A percentile compares a stretch with the other conserved stretches of the same genome.
Conservation (phyloP, 2,329 filamentous ascomycete genomes). For the Ophiostoma populinum region DNA sequence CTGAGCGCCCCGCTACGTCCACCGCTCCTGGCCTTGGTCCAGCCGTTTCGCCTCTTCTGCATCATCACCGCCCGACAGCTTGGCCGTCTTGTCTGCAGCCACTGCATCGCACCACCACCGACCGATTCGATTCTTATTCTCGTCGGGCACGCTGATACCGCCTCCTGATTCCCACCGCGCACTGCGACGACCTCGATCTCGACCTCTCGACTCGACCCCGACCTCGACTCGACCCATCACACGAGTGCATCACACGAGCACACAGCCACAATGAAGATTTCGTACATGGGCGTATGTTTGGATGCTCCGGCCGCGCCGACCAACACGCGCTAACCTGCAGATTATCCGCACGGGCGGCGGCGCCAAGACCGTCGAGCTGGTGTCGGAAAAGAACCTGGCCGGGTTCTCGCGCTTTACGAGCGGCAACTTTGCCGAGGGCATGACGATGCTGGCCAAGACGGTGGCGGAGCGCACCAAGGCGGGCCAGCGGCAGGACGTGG, state of each 20-base stretch:
- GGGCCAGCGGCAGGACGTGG: constrained; percentile 76
- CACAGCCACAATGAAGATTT: constrained; percentile 54
- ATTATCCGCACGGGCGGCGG: constrained; percentile 56
- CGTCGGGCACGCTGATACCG: too few species aligned
- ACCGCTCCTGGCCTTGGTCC: too few species aligned
- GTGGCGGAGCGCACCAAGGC: constrained; percentile 57
- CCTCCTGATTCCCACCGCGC: too few species aligned
- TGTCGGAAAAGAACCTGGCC: constrained; percentile 57
- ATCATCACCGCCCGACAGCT: too few species aligned
- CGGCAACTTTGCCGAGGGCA: constrained; percentile 24
- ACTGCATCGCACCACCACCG: too few species aligned
- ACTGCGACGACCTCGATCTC: too few species aligned
- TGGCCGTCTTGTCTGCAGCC: too few species aligned
- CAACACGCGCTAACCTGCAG: constrained; percentile 25
- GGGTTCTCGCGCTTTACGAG: constrained; percentile 68
- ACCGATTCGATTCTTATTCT: too few species aligned
- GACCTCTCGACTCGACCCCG: too few species aligned
- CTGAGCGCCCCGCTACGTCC: too few species aligned
- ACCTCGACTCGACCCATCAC: too few species aligned
- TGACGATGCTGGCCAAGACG: constrained; percentile 73
- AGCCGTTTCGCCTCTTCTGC: too few species aligned
- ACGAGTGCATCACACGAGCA: background rate
- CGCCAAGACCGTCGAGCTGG: constrained; percentile 8
- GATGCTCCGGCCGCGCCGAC: background rate
- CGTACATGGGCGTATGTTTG: constrained; percentile 60